phyloP scores from a whole-genome alignment of 495 filamentous ascomycete species.

The Zalerion maritima region DNA sequence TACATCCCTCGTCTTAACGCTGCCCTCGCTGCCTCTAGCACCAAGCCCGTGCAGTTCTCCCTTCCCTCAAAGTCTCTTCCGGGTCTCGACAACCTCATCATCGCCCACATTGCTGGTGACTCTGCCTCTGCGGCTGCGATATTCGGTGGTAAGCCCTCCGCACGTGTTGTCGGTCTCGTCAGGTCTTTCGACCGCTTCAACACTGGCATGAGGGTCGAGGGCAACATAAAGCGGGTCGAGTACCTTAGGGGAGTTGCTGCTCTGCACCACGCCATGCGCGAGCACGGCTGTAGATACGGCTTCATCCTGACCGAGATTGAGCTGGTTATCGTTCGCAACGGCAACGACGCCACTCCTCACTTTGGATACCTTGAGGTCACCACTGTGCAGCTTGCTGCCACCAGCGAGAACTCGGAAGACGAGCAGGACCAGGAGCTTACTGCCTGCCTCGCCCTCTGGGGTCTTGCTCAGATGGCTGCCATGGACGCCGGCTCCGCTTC shows the following conservation, averaged over 20 bases:
- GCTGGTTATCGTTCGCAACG: slow-evolving; percentile 74
- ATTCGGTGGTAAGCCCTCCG: slow-evolving; percentile 54
- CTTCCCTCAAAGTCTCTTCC: slow-evolving; percentile 37
- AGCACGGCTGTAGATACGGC: slow-evolving; percentile 81
- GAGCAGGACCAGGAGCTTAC: slow-evolving; percentile 33
- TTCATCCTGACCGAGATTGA: slow-evolving; percentile 94
- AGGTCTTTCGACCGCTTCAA: slow-evolving; percentile 89
- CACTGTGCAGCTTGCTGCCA: slow-evolving; percentile 36
- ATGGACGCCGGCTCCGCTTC: slow-evolving; percentile 71
- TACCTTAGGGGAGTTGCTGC: slow-evolving; percentile 75
- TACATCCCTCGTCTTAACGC: slow-evolving; percentile 70
- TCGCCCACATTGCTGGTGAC: slow-evolving; percentile 43
- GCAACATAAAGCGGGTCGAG: slow-evolving; percentile 62
- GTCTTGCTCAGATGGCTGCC: slow-evolving; percentile 44
- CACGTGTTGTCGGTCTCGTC: slow-evolving; percentile 72
- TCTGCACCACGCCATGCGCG: slow-evolving; percentile 78
- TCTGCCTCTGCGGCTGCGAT: slow-evolving; percentile 36
- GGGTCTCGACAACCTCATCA: slow-evolving; percentile 40
- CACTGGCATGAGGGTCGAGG: slow-evolving; percentile 76
- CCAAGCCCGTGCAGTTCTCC: slow-evolving; percentile 43
- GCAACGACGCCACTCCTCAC: slow-evolving; percentile 55
- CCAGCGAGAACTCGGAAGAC: slow-evolving; percentile 5
- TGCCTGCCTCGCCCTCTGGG: slow-evolving; percentile 36
- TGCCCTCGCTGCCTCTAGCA: slow-evolving; percentile 53
- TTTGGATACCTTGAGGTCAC: slow-evolving; percentile 76